Percentiles rank a stretch among this genome's conserved stretches.
These are phyloP conservation scores for Nicotiana tomentosiformis DNA, from an alignment of 257 asterid genomes.

Conservation along the genomic window DNA sequence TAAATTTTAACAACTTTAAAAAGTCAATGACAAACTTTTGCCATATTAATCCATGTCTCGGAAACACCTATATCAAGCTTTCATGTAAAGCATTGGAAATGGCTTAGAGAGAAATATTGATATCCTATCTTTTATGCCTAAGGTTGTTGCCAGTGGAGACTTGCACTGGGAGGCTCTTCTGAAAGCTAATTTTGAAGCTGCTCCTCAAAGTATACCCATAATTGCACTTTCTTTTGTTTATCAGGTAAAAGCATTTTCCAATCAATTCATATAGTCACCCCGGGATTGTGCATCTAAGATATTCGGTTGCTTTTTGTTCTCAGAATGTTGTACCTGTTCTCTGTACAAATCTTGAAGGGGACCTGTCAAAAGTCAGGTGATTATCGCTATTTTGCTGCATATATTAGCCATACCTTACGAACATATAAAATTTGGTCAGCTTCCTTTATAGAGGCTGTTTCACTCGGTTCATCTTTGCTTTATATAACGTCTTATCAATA, in stretches of 20 bases:
- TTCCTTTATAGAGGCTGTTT: background rate
- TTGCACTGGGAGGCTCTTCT: constrained; percentile 87
- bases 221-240: constrained; percentile 94
- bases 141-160: constrained; percentile 83
- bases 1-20: background rate
- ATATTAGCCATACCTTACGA: background rate
- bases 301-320: constrained; percentile 8
- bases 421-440: background rate
- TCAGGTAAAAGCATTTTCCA: constrained; percentile 43
- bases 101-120: background rate
- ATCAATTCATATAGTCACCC: background rate
- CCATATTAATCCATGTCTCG: background rate
- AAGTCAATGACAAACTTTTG: background rate
- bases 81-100: background rate
- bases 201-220: constrained; percentile 82
- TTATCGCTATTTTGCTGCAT: constrained; percentile 13
- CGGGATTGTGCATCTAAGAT: background rate
- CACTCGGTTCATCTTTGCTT: background rate
- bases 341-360: constrained; percentile 92
- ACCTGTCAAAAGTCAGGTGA: constrained; percentile 87
- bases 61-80: background rate
- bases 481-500: background rate
- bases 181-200: constrained; percentile 75
- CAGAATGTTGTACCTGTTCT: constrained; percentile 97
- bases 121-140: constrained; percentile 7